Evolutionary conservation across 805 yeast genomes (phyloP).

Genomic region (Peterozyma xylosa): DNA sequence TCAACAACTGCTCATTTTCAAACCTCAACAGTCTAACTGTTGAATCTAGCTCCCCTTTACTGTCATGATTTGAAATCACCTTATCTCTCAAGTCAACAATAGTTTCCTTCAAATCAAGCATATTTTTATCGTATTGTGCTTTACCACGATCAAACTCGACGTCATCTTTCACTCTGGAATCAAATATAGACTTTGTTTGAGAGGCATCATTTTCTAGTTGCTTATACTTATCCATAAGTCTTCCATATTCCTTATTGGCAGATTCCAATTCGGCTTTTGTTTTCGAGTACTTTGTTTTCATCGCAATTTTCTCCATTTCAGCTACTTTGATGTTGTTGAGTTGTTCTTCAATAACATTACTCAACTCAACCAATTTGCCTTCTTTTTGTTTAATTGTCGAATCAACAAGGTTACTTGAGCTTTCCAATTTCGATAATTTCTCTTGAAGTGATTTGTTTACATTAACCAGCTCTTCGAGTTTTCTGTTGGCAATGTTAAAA

Average conservation of each 20-base stretch:
- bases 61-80: slow-evolving; percentile 18
- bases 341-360: slow-evolving; percentile 17
- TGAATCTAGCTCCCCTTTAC: slow-evolving; percentile 15
- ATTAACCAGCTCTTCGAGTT: slow-evolving; percentile 27
- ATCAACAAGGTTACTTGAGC: slow-evolving; percentile 26
- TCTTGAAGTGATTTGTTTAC: slow-evolving; percentile 37
- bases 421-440: slow-evolving; percentile 29
- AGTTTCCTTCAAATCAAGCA: slow-evolving; percentile 25
- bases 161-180: slow-evolving; percentile 34
- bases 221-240: slow-evolving; percentile 20
- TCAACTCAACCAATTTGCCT: slow-evolving; percentile 22
- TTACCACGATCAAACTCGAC: slow-evolving; percentile 36
- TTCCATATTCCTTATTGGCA: slow-evolving; percentile 16
- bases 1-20: slow-evolving; percentile 25
- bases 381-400: slow-evolving; percentile 27
- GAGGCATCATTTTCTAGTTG: slow-evolving; percentile 38
- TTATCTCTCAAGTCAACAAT: slow-evolving; percentile 21
- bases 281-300: slow-evolving; percentile 9
- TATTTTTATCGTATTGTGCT: slow-evolving; percentile 31
- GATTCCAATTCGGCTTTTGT: slow-evolving; percentile 18
- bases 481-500: slow-evolving; percentile 23
- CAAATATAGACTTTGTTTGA: slow-evolving; percentile 32
- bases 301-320: slow-evolving; percentile 8
- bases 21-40: slow-evolving; percentile 19
- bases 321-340: slow-evolving; percentile 13